Conservation (phyloP, 2,329 filamentous ascomycete species). For the Aspergillus sclerotialis region DNA sequence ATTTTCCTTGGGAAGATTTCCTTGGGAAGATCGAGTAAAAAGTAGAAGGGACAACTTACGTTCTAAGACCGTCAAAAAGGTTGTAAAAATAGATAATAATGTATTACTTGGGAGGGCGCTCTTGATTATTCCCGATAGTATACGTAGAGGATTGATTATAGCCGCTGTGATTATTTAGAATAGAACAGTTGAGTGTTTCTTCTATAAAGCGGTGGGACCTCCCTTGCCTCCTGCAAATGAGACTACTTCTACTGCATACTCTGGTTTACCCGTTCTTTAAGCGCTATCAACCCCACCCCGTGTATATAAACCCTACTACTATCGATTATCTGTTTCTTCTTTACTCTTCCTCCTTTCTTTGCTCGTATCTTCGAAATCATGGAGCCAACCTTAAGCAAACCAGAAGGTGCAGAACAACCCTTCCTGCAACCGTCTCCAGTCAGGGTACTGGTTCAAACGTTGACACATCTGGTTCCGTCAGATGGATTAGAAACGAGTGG, state of each 20-base stretch:
- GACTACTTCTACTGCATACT: background rate
- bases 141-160: no score
- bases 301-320: no score
- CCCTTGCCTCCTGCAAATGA: background rate
- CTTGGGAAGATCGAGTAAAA: no score
- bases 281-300: background rate
- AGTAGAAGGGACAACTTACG: no score
- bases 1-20: no score
- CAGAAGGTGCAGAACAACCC: background rate
- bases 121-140: no score
- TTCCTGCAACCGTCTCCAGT: background rate
- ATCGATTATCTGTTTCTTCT: no score
- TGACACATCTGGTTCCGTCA: background rate
- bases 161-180: no score
- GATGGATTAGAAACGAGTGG: background rate
- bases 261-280: background rate
- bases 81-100: no score
- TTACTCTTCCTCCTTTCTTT: background rate
- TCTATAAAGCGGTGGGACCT: background rate
- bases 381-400: background rate
- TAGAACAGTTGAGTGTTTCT: no score
- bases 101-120: no score
- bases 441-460: background rate
- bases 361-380: background rate
- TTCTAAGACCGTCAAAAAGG: no score